Evolutionary conservation across 108 stramenopile genomes (phyloP), one percentile per base, ranked within the genome.

Genomic region (Cafeteria roenbergensis): DNA sequence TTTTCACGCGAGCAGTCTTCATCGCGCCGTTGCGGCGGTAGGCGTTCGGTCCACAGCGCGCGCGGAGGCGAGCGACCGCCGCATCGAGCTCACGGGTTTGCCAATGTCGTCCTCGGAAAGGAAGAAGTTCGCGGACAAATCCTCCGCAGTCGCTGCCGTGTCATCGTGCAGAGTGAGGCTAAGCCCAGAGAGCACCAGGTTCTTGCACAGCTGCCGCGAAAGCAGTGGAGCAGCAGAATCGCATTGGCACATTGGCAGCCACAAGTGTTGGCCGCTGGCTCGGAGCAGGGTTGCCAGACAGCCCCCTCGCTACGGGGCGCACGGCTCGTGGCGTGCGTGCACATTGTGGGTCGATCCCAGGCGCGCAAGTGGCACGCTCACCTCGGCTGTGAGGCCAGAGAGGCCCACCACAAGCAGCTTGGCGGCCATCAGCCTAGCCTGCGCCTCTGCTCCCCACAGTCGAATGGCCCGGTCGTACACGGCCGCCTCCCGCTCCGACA

Each of bases 401-500:
- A 79, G 59, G 21, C 78, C 78, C 1, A 55, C 37, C 35, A 77
- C 74, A 3, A 79, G 73, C 1, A 79, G 66, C 35, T 72, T 36
- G 24, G 75, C 66, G 57, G 67, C 65, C 66, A 67, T 74, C 78
- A 79, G 77, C 26, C 78, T 76, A n/a, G 74, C 70, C 69, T 79
- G 78, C 38, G 76, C 78, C 58, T 77, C 75, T 37, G 77, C 57
- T 0, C 78, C 78, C 78, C 78, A 79, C 28, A 79, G 66, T 0
- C 78, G 73, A 34, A 79, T 77, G 65, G 77, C 76, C 8, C 78
- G 53, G 71, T 79, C 78, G 42, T 79, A 79, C 35, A 75, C 50
- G 48, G 73, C 78, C 0, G 76, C 72, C n/a, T 68, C 77, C 29
- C 70, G 73, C 24, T 73, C 71, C 61, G 42, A 50, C 26, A 63